These are phyloP conservation scores for Tricholoma saponaceum DNA, from an alignment of 768 basidiomycete genomes.

Conservation along the genomic window DNA sequence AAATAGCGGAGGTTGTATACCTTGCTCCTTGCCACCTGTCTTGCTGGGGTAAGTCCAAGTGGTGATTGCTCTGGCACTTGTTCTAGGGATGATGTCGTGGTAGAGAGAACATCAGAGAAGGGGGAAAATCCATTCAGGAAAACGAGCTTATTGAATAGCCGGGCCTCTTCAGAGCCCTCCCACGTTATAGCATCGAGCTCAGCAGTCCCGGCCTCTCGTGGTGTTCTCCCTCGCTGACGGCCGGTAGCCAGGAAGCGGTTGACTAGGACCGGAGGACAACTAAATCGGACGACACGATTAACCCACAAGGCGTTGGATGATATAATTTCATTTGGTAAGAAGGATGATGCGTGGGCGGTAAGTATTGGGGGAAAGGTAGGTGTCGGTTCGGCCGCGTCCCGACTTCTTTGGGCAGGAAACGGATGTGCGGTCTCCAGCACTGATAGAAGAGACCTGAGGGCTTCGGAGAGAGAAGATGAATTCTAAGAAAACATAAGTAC, in stretches of 20 bases:
- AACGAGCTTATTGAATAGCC: constrained; percentile 38
- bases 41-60: constrained; percentile 12
- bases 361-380: constrained; percentile 11
- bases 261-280: constrained; percentile 29
- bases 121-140: constrained; percentile 41
- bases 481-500: background rate
- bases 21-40: constrained; percentile 27
- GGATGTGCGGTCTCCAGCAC: constrained; percentile 14
- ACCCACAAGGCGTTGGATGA: constrained; percentile 35
- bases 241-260: constrained; percentile 20
- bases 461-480: constrained; percentile 4
- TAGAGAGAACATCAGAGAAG: constrained; percentile 4
- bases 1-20: constrained; percentile 35
- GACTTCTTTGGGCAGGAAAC: constrained; percentile 5
- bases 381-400: background rate
- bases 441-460: constrained; percentile 11
- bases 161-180: constrained; percentile 25
- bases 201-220: constrained; percentile 15
- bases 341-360: constrained; percentile 8
- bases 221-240: constrained; percentile 4
- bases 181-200: constrained; percentile 4
- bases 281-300: constrained; percentile 20
- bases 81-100: background rate
- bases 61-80: background rate
- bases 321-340: constrained; percentile 5